Evolutionary conservation across 345 rosid genomes (phyloP).

Genomic region (Populus ilicifolia): DNA sequence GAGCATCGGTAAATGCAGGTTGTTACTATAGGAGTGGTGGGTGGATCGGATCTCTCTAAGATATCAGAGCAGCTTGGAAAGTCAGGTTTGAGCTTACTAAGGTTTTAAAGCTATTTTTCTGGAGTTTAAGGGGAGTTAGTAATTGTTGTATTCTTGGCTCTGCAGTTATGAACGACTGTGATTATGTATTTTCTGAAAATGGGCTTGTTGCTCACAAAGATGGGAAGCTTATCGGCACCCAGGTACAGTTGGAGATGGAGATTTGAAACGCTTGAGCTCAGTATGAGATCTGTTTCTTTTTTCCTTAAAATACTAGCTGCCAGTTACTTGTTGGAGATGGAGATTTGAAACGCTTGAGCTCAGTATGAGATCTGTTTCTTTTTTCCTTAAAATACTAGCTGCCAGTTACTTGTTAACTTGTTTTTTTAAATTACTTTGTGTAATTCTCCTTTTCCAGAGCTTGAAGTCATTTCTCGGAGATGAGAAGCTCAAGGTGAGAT

Average conservation of each 20-base stretch:
- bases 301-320: too few species aligned
- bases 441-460: conserved; percentile 42
- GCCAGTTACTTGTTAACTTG: background rate
- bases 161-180: conserved; percentile 79
- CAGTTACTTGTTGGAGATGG: conserved; percentile 3
- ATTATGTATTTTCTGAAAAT: conserved; percentile 92
- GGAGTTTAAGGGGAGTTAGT: background rate
- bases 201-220: conserved; percentile 95
- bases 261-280: background rate
- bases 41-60: conserved; percentile 90
- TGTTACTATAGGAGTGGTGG: conserved; percentile 85
- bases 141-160: conserved; percentile 1
- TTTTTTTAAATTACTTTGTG: background rate
- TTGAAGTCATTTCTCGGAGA: conserved; percentile 86
- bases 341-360: background rate
- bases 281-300: background rate
- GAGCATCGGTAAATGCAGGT: conserved; percentile 36
- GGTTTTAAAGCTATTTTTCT: background rate
- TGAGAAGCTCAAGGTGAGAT: conserved; percentile 70
- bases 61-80: conserved; percentile 92
- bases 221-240: conserved; percentile 74
- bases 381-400: too few species aligned
- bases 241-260: conserved; percentile 43
- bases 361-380: background rate
- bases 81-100: conserved; percentile 43